Evolutionary conservation across 2,329 filamentous ascomycete genomes (phyloP).

Genomic region (Gremmenia infestans): DNA sequence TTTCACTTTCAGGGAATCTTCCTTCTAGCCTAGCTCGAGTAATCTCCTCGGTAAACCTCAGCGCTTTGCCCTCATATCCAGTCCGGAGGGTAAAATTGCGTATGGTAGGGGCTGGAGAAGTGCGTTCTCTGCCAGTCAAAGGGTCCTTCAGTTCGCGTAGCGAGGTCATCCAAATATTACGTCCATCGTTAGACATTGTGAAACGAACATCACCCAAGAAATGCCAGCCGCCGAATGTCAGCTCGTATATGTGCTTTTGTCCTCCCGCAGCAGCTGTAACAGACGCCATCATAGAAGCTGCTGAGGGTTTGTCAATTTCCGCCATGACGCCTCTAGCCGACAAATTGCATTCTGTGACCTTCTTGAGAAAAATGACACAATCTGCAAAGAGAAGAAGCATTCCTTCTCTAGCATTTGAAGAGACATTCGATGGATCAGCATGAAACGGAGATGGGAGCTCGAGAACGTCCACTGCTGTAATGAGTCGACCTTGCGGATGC

Average conservation of each 20-base stretch:
- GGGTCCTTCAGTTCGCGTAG: constrained; percentile 55
- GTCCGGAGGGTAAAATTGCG: constrained; percentile 70
- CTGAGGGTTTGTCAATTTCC: constrained; percentile 77
- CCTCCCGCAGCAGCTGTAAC: constrained; percentile 61
- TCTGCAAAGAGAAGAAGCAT: constrained; percentile 84
- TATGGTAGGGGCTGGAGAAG: constrained; percentile 50
- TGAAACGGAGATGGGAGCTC: constrained; percentile 72
- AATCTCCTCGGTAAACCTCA: constrained; percentile 77
- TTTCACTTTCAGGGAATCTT: constrained; percentile 76
- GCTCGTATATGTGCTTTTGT: constrained; percentile 56
- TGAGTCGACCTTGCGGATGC: constrained; percentile 70
- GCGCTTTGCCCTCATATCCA: constrained; percentile 70
- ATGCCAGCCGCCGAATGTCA: constrained; percentile 71
- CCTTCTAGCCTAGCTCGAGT: constrained; percentile 82
- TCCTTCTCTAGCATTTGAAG: constrained; percentile 45
- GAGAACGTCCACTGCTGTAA: constrained; percentile 74
- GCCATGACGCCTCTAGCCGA: constrained; percentile 75
- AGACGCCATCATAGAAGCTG: constrained; percentile 56
- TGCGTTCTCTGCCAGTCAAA: constrained; percentile 43
- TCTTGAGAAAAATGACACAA: constrained; percentile 71
- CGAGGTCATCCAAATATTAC: constrained; percentile 63
- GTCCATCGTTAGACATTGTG: constrained; percentile 63
- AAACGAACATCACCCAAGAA: constrained; percentile 65
- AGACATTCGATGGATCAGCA: constrained; percentile 9
- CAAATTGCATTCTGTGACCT: constrained; percentile 54